These are phyloP conservation scores for Pyrenochaeta sp. DNA, from an alignment of 2,329 filamentous ascomycete species.

Conservation along the genomic window DNA sequence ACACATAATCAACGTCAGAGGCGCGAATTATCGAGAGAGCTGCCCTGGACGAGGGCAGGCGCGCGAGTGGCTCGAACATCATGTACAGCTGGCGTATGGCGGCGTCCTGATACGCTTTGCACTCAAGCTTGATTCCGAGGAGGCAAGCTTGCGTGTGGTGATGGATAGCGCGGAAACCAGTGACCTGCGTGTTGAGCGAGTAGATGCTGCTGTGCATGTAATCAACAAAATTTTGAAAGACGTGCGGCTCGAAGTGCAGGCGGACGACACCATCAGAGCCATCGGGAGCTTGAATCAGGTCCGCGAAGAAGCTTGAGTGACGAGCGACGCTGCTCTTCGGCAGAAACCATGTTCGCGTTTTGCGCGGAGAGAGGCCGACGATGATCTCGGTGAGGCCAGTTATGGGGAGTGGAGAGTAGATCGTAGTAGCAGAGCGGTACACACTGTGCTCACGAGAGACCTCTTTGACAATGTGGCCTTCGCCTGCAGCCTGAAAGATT, in stretches of 20 bases:
- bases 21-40: conserved; percentile 7
- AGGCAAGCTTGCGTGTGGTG: conserved; percentile 12
- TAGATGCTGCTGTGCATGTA: conserved; percentile 28
- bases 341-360: conserved; percentile 16
- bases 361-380: conserved; percentile 6
- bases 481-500: conserved; percentile 7
- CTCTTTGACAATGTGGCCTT: not conserved
- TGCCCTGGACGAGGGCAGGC: not conserved
- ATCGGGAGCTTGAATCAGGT: not conserved
- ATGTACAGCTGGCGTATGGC: conserved; percentile 15
- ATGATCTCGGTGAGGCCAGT: conserved; percentile 9
- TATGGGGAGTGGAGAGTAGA: not conserved
- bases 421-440: conserved; percentile 2
- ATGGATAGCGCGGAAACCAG: conserved; percentile 12
- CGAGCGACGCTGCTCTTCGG: conserved; percentile 10
- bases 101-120: conserved; percentile 9
- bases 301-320: conserved; percentile 12
- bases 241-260: not conserved
- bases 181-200: conserved; percentile 13
- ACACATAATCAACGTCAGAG: conserved; percentile 18
- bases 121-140: conserved; percentile 16
- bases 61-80: conserved; percentile 12
- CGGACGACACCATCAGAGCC: not conserved
- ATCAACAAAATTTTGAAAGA: conserved; percentile 25
- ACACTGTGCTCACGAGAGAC: not conserved